Evolutionary conservation across 139 green algal species (phyloP).

Genomic region (Asterochloris erici): DNA sequence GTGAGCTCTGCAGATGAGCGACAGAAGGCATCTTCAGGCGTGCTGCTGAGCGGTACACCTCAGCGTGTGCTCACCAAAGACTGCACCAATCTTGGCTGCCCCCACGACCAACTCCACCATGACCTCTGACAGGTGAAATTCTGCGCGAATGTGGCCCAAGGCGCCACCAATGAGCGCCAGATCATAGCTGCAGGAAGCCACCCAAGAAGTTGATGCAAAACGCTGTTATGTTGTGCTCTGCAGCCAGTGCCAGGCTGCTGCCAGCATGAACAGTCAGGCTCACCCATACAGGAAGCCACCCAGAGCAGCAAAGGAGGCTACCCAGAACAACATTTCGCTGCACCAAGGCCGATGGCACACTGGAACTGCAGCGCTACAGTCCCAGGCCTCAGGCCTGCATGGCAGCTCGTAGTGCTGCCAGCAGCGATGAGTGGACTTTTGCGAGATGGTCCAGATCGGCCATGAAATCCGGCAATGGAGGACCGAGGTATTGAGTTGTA

Average conservation of each 20-base stretch:
- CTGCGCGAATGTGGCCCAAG: conserved; percentile 57
- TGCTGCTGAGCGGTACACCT: no score
- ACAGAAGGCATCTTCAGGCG: no score
- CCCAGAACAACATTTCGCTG: conserved; percentile 44
- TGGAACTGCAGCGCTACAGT: no score
- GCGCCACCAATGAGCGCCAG: conserved; percentile 68
- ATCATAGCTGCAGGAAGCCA: conserved; percentile 53
- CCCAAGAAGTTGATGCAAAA: not conserved
- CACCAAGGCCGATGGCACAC: not conserved
- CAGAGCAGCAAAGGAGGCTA: conserved; percentile 56
- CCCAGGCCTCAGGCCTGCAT: no score
- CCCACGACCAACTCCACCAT: conserved; percentile 62
- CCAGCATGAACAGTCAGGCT: not conserved
- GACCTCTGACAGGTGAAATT: conserved; percentile 34
- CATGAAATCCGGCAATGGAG: no score
- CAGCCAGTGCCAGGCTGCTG: not conserved
- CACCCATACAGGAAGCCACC: conserved; percentile 79
- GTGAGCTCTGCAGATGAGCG: no score
- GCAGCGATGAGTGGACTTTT: no score
- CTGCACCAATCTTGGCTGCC: conserved; percentile 69
- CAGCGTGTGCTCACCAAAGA: conserved; percentile 31
- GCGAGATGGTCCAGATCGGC: no score
- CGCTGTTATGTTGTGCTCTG: no score
- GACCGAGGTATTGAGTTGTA: no score
- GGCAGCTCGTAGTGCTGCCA: no score